Evolutionary conservation across 2,329 filamentous ascomycete species (phyloP), one percentile per base, ranked within the genome.

Genomic region (Bimuria novae-zelandiae): DNA sequence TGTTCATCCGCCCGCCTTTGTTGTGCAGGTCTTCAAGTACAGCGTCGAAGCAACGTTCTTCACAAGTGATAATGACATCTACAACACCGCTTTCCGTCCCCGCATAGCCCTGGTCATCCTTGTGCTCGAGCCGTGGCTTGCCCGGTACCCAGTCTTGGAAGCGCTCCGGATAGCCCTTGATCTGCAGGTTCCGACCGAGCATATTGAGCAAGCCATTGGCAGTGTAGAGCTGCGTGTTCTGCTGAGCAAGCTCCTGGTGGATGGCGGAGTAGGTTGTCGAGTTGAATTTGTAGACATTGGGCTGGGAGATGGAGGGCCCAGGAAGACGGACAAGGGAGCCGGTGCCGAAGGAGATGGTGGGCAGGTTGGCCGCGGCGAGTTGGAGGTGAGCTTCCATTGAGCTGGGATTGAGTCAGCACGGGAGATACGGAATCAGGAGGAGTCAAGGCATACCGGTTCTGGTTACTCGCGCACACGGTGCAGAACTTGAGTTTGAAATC

Each of bases 331-430:
- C 94, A 16, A 96, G 86, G 16, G 92, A 96, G 50, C 94, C 94
- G 0, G 94, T 99, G 57, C 94, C 94, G 73, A 97, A 99, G 16
- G 93, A 97, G 64, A 97, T 95, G 63, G 96, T 93, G n/a, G 94
- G 94, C 69, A 94, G 97, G 42, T 71, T 63, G 5, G 91, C 90
- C 55, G 89, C 84, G 4, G 94, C 90, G 29, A 99, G 87, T 58
- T 90, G 90, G 23, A 97, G 85, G 75, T 99, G 94, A n/a, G 93
- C 93, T 82, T 97, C 94, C 94, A 99, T 97, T n/a, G 90, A 91
- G 75, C 88, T 90, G 65, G 25, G 30, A 23, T 7, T 10, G 58
- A 70, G 55, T 21, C 21, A 3, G 12, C 3, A n/a, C 7, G 10
- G 8, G 21, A n/a, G 23, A 12, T n/a, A 25, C 7, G 6, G 8